Base-by-base conservation (phyloP, 768 basidiomycete genomes). In the Auriscalpium orientale region DNA sequence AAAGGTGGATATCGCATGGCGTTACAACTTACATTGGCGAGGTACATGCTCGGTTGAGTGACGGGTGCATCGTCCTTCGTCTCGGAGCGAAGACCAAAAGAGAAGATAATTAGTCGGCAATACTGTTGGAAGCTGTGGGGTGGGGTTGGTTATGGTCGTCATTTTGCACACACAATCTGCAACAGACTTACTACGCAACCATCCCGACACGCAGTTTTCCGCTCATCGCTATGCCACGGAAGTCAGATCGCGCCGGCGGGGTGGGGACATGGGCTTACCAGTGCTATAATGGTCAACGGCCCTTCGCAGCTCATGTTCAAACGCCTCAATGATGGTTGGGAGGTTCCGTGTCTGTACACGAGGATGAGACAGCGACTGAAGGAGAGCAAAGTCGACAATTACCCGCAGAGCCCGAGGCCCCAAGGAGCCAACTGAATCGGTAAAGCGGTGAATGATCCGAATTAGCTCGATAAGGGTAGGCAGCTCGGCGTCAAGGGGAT, bases 381-480 rank as follows among this genome's bases (percentile, higher is more conserved):
- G 8, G 46, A 4, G 13, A 48, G 15, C 13, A 13, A 16, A 20
- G 46, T 33, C 15, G 49, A 28, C 22, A 36, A 2, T 6, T 8
- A 8, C 37, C 13, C 4, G 16, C 12, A 35, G 28, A 45, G 46
- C 59, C 54, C 44, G 51, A 33, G 34, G 13, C 46, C 13, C 50
- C 33, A 28, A 56, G n/a, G 46, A n/a, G 8, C 36, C 28, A 33
- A 53, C 36, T 8, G 45, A 35, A 11, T 65, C 66, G 10, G 58
- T 58, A 56, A 69, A 70, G 43, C 67, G 65, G 4, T 64, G 59
- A 63, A 69, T 68, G 51, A 69, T 69, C 36, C 65, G 64, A 10
- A 68, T 58, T 46, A 69, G 65, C 59, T 70, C 69, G 16, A 67
- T 65, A 7, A 70, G 61, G 35, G 62, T 65, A 3, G 64, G 66